phyloP scores from a whole-genome alignment of 192 early-diverging fungal genomes.

The Coemansia sp. region DNA sequence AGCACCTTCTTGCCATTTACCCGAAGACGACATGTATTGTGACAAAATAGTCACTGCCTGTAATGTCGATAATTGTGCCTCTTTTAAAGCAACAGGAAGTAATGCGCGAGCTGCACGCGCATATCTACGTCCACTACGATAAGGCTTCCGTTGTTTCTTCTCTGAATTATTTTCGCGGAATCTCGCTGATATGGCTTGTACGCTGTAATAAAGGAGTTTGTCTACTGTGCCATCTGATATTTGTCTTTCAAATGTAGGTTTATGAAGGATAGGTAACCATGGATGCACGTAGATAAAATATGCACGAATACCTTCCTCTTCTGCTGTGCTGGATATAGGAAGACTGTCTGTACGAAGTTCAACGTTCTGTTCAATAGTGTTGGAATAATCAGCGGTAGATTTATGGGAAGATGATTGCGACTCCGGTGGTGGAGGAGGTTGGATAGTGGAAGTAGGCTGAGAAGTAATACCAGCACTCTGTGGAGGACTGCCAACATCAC shows the following conservation, averaged over 20 bases:
- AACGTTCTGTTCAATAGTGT: neutral
- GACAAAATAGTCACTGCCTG: slow-evolving; percentile 39
- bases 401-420: no score
- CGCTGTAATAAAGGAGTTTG: slow-evolving; percentile 34
- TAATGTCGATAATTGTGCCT: slow-evolving; percentile 29
- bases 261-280: slow-evolving; percentile 50
- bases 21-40: slow-evolving; percentile 47
- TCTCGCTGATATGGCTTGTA: slow-evolving; percentile 38
- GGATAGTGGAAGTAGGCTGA: neutral
- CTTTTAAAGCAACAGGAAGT: slow-evolving; percentile 19
- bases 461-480: neutral
- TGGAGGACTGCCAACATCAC: neutral
- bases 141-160: slow-evolving; percentile 13
- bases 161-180: slow-evolving; percentile 10
- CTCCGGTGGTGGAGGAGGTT: neutral
- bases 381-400: no score
- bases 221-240: slow-evolving; percentile 34
- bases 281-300: slow-evolving; percentile 53
- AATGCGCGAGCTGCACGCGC: slow-evolving; percentile 25
- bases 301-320: slow-evolving; percentile 32
- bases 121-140: slow-evolving; percentile 27
- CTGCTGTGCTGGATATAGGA: neutral
- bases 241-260: slow-evolving; percentile 47
- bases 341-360: neutral
- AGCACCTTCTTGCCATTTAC: slow-evolving; percentile 48